Percentiles rank a stretch among this genome's conserved stretches.
phyloP scores from a whole-genome alignment of 1,284 basidiomycete genomes.

The Mycosarcoma mackinlayi region DNA sequence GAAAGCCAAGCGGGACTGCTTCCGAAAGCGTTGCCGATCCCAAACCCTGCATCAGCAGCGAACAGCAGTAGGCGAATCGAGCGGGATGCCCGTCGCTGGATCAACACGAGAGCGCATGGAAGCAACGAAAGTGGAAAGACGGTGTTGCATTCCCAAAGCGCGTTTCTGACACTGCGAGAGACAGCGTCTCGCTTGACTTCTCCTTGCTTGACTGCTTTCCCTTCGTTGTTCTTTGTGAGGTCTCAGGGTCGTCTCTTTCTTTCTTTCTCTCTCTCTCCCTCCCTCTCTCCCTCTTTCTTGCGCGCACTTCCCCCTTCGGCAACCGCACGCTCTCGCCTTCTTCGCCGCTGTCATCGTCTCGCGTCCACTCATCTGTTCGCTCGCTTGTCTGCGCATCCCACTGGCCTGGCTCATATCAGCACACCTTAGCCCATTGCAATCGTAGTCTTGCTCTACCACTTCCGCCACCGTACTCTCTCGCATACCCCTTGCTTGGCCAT shows the following conservation, averaged over 20 bases:
- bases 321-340: neutral
- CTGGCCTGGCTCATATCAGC: slow-evolving; percentile 1
- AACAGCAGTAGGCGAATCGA: neutral
- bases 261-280: neutral
- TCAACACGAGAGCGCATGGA: neutral
- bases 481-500: slow-evolving; percentile 3
- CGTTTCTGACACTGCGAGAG: neutral
- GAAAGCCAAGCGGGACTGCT: neutral
- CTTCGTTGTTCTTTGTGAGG: no score
- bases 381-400: neutral
- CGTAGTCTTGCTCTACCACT: no score
- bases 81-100: no score
- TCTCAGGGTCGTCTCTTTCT: no score
- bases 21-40: neutral
- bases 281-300: neutral
- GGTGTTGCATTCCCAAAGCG: neutral
- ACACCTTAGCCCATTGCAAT: no score
- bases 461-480: neutral
- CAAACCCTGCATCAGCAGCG: slow-evolving; percentile 2
- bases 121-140: no score
- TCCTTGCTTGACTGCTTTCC: neutral
- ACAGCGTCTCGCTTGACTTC: neutral
- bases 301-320: neutral
- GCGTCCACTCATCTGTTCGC: no score
- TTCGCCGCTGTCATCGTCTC: neutral